These are phyloP conservation scores for Pleurotus tuoliensis DNA, from an alignment of 768 basidiomycete genomes.

Conservation along the genomic window DNA sequence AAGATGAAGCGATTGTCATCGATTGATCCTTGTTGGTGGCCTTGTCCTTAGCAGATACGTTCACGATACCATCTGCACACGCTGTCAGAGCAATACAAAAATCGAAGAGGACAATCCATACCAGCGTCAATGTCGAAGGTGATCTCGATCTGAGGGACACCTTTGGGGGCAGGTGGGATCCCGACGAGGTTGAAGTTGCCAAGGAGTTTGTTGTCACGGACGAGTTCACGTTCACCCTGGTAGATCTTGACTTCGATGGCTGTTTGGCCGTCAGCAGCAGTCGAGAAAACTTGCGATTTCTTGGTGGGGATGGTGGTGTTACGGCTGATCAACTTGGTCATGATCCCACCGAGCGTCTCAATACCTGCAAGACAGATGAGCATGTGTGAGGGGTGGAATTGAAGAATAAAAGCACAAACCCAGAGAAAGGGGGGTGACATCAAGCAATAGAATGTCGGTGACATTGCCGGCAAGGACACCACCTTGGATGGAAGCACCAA, in stretches of 20 bases:
- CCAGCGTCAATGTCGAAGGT: conserved; percentile 97
- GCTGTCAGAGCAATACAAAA: background rate
- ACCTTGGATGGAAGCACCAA: conserved; percentile 97
- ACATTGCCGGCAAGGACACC: conserved; percentile 97
- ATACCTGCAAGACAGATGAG: conserved; percentile 45
- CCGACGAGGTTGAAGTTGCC: conserved; percentile 99
- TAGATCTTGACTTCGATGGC: conserved; percentile 99
- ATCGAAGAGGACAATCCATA: conserved; percentile 24
- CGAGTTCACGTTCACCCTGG: conserved; percentile 99
- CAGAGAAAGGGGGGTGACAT: conserved; percentile 95
- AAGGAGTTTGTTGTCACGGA: conserved; percentile 96
- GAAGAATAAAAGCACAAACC: conserved; percentile 41
- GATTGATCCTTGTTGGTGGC: conserved; percentile 88
- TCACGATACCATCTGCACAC: conserved; percentile 83
- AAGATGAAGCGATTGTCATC: conserved; percentile 97
- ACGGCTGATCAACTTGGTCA: conserved; percentile 97
- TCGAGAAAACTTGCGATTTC: conserved; percentile 99
- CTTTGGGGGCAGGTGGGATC: conserved; percentile 84
- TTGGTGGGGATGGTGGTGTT: conserved; percentile 99
- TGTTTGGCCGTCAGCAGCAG: conserved; percentile 98
- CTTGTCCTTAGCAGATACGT: conserved; percentile 95
- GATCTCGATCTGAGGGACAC: conserved; percentile 83
- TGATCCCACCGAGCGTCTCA: conserved; percentile 98
- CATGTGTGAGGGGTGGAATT: no score
- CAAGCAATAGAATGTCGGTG: conserved; percentile 90